Evolutionary conservation across 2,329 filamentous ascomycete genomes (phyloP), one percentile per base, ranked within the genome.

Genomic region (Lachnellula cervina): DNA sequence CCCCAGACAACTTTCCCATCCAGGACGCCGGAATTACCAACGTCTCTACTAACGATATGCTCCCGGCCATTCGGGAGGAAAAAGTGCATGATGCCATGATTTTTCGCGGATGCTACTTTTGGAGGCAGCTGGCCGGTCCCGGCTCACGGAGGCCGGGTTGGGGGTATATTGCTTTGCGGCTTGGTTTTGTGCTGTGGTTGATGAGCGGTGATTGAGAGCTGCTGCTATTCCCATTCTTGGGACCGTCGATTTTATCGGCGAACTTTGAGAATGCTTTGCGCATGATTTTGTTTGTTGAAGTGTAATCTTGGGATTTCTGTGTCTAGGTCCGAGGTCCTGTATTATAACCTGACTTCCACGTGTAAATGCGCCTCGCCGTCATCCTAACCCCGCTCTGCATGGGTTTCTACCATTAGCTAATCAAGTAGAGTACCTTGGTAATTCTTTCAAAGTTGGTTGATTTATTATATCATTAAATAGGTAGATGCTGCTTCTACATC

Each of bases 81-180:
- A 37, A 54, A 54, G 5, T 25, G 21, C 52, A 54, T 54, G 7
- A 49, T 54, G 21, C 52, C 52, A 28, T 54, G 52, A 7, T 54
- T 37, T 23, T 49, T 32, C 8, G 46, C 49, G 4, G 45, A 49
- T 9, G 35, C 37, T 35, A 54, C 52, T 17, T 45, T 46, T 7
- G 37, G 38, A 5, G 52, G 52, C 2, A 49, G 38, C 9, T 43
- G 44, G 16, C 37, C 52, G 46, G 38, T 32, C 52, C 52, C 17
- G 37, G 45, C 5, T 23, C 4, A 5, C 45, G 44, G 42, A 32
- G 35, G 5, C 46, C 46, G 14, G 45, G 52, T n/a, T 54, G 52
- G 3, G 46, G 52, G 40, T 54, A 54, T n/a, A 50, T 21, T 4
- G 38, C 28, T 38, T 45, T 54, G 23, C 28, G 52, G 9, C 32